These are phyloP conservation scores for Amanita jacksonii DNA, from an alignment of 768 basidiomycete species.

Conservation along the genomic window DNA sequence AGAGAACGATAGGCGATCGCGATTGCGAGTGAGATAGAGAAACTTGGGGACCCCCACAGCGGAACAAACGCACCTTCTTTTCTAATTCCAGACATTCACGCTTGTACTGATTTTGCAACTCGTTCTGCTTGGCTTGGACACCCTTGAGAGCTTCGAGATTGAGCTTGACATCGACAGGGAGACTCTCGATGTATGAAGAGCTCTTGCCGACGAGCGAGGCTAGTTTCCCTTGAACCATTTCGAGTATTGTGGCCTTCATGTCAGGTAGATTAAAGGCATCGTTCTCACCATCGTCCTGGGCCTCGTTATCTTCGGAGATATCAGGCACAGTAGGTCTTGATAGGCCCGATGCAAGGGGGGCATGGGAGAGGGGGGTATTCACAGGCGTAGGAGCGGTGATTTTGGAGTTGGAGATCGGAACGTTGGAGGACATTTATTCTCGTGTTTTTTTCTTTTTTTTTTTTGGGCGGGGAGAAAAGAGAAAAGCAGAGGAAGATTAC, in stretches of 20 bases:
- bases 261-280: slow-evolving; percentile 27
- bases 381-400: slow-evolving; percentile 88
- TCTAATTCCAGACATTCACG: slow-evolving; percentile 91
- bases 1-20: slow-evolving; percentile 7
- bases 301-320: slow-evolving; percentile 75
- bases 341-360: slow-evolving; percentile 68
- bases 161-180: slow-evolving; percentile 73
- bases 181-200: slow-evolving; percentile 89
- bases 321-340: slow-evolving; percentile 86
- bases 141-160: slow-evolving; percentile 91
- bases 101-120: slow-evolving; percentile 91
- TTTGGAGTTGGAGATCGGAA: slow-evolving; percentile 52
- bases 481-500: neutral
- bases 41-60: neutral
- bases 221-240: slow-evolving; percentile 84
- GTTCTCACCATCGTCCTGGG: slow-evolving; percentile 47
- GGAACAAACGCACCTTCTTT: slow-evolving; percentile 62
- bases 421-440: slow-evolving; percentile 51
- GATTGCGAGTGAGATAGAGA: slow-evolving; percentile 10
- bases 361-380: slow-evolving; percentile 81
- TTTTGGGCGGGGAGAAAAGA: neutral
- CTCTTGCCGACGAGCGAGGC: slow-evolving; percentile 80
- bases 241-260: slow-evolving; percentile 58
- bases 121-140: slow-evolving; percentile 84
- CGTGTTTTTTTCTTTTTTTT: neutral